phyloP scores from a whole-genome alignment of 257 asterid genomes.

The Nicotiana tabacum region DNA sequence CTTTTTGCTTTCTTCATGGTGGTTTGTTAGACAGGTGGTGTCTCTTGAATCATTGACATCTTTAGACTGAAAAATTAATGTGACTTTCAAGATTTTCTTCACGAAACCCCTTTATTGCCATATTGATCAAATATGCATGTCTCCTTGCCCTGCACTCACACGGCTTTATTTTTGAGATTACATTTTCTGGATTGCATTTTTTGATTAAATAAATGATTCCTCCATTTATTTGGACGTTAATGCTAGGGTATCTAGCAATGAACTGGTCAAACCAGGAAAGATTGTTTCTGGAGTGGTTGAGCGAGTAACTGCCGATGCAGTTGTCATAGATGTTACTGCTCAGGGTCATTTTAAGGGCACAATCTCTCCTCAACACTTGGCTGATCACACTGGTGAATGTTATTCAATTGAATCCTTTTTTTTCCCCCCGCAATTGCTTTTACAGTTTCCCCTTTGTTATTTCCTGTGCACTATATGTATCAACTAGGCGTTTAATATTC shows the following conservation, averaged over 20 bases:
- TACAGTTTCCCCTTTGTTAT: not conserved
- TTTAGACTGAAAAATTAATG: not conserved
- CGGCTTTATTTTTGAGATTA: too few relatives aligned
- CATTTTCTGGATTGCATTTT: not conserved
- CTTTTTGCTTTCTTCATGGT: not conserved
- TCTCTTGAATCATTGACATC: not conserved
- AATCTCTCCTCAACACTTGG: slow-evolving; percentile 71
- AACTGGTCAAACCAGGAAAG: slow-evolving; percentile 56
- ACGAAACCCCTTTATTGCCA: not conserved
- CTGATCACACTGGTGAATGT: slow-evolving; percentile 73
- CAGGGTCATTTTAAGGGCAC: slow-evolving; percentile 65
- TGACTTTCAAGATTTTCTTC: not conserved
- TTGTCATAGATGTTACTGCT: slow-evolving; percentile 46
- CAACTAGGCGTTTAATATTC: slow-evolving; percentile 13
- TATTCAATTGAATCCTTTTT: not conserved
- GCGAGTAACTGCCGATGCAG: slow-evolving; percentile 48
- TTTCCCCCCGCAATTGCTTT: slow-evolving; percentile 8
- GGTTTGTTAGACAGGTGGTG: not conserved
- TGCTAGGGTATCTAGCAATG: slow-evolving; percentile 49
- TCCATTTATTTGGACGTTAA: not conserved
- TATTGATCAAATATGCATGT: not conserved
- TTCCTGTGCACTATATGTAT: not conserved
- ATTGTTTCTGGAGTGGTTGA: slow-evolving; percentile 83
- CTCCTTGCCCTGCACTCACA: not conserved
- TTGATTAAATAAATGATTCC: not conserved